These are phyloP conservation scores for Jaminaea rosea DNA, from an alignment of 1,284 basidiomycete genomes.

Conservation along the genomic window DNA sequence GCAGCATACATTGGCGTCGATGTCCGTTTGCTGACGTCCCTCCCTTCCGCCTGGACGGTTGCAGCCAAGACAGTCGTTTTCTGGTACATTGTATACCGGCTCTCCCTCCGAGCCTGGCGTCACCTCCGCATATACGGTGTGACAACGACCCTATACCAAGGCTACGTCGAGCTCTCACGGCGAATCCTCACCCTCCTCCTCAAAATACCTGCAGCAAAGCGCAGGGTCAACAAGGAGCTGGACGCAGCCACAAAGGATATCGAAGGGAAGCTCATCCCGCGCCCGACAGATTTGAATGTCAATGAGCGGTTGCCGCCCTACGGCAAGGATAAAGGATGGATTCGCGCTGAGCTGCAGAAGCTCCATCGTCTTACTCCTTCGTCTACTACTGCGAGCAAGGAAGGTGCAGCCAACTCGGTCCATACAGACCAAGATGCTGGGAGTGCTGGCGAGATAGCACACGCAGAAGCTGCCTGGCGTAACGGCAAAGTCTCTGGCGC, in stretches of 20 bases:
- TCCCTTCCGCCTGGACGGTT: not conserved
- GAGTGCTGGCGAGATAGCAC: slow-evolving; percentile 11
- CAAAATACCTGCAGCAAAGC: slow-evolving; percentile 32
- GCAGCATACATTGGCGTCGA: not conserved
- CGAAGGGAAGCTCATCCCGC: slow-evolving; percentile 35
- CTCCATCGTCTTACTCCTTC: slow-evolving; percentile 30
- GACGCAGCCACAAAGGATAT: slow-evolving; percentile 31
- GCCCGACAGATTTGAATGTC: slow-evolving; percentile 18
- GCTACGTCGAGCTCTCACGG: slow-evolving; percentile 23
- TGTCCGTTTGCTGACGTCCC: not conserved
- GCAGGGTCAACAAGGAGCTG: slow-evolving; percentile 36
- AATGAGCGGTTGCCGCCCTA: slow-evolving; percentile 26
- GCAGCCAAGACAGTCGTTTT: slow-evolving; percentile 32
- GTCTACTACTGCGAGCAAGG: not conserved
- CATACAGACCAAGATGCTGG: slow-evolving; percentile 1
- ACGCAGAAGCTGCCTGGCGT: slow-evolving; percentile 38
- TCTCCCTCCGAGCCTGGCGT: slow-evolving; percentile 19
- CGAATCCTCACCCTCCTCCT: slow-evolving; percentile 25
- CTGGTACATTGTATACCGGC: slow-evolving; percentile 23
- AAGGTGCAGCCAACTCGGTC: not conserved
- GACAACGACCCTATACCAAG: slow-evolving; percentile 23
- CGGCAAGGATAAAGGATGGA: slow-evolving; percentile 33
- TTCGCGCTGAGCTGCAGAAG: slow-evolving; percentile 25
- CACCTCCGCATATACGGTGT: slow-evolving; percentile 36
- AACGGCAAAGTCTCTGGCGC: slow-evolving; percentile 44